phyloP scores from a whole-genome alignment of 2,329 filamentous ascomycete species.

The Sporothrix pseudoabietina region DNA sequence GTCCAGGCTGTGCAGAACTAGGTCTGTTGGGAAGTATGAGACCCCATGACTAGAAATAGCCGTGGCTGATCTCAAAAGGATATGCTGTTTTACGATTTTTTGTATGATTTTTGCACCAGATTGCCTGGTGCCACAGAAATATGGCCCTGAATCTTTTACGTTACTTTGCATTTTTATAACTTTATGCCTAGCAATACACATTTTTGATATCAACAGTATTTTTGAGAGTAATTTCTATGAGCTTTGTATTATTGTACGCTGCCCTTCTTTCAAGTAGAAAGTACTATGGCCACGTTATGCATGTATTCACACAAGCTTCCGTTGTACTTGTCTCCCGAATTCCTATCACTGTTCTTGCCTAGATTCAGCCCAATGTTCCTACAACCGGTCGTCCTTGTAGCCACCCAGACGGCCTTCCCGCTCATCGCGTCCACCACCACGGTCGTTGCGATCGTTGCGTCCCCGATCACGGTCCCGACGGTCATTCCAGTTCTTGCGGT shows the following conservation, averaged over 20 bases:
- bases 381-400: slow-evolving; percentile 22
- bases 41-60: neutral
- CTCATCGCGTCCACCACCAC: slow-evolving; percentile 17
- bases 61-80: neutral
- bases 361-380: neutral
- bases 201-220: neutral
- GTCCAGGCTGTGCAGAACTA: slow-evolving; percentile 43
- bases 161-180: neutral
- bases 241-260: neutral
- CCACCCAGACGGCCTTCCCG: slow-evolving; percentile 29
- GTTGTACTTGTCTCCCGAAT: neutral
- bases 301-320: neutral
- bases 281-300: neutral
- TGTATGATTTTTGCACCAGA: slow-evolving; percentile 5
- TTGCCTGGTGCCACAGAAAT: neutral
- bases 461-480: slow-evolving; percentile 14
- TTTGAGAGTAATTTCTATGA: neutral
- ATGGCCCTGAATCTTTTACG: neutral
- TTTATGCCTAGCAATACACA: neutral
- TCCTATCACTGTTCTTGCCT: slow-evolving; percentile 3
- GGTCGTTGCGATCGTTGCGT: slow-evolving; percentile 23
- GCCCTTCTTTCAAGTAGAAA: neutral
- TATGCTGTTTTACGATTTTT: neutral
- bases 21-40: too few relatives aligned
- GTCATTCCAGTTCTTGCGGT: slow-evolving; percentile 8